Percentiles rank a stretch among this genome's conserved stretches.
These are phyloP conservation scores for Durotheca rogersii DNA, from an alignment of 495 filamentous ascomycete genomes.

Conservation along the genomic window DNA sequence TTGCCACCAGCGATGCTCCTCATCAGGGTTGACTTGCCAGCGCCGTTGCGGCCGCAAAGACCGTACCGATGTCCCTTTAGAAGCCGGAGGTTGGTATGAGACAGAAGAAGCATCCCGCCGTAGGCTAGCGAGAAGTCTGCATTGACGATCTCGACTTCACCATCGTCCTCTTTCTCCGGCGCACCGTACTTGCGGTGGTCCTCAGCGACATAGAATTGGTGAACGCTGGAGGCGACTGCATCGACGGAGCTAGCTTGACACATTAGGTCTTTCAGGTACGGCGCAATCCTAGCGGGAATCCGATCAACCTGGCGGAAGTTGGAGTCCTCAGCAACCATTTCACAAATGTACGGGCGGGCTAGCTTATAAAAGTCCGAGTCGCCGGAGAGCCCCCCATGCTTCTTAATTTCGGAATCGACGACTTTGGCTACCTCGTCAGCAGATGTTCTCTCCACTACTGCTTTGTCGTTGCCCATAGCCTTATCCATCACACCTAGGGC, in stretches of 20 bases:
- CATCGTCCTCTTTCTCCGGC: conserved; percentile 81
- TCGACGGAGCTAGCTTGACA: conserved; percentile 54
- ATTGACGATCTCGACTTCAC: conserved; percentile 89
- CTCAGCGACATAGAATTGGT: conserved; percentile 73
- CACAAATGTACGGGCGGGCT: conserved; percentile 70
- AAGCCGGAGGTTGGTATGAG: conserved; percentile 91
- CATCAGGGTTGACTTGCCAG: conserved; percentile 98
- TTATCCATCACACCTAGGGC: conserved; percentile 87
- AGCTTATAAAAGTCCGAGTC: conserved; percentile 68
- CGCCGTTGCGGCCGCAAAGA: conserved; percentile 93
- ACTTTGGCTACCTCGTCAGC: conserved; percentile 73
- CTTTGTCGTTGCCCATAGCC: conserved; percentile 77
- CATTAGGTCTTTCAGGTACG: conserved; percentile 75
- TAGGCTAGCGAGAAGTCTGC: conserved; percentile 97
- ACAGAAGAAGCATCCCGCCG: conserved; percentile 95
- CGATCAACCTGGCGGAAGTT: conserved; percentile 78
- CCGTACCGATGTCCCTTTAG: conserved; percentile 97
- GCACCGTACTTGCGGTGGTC: conserved; percentile 84
- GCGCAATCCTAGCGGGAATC: conserved; percentile 62
- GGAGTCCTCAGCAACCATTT: conserved; percentile 87
- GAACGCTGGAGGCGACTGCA: conserved; percentile 62
- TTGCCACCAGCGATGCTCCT: conserved; percentile 92
- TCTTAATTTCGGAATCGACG: conserved; percentile 72
- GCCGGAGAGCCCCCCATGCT: conserved; percentile 59
- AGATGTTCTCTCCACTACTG: conserved; percentile 65